Evolutionary conservation across 176 grass and related monocot genomes (phyloP).

Genomic region (Musa itinerans): DNA sequence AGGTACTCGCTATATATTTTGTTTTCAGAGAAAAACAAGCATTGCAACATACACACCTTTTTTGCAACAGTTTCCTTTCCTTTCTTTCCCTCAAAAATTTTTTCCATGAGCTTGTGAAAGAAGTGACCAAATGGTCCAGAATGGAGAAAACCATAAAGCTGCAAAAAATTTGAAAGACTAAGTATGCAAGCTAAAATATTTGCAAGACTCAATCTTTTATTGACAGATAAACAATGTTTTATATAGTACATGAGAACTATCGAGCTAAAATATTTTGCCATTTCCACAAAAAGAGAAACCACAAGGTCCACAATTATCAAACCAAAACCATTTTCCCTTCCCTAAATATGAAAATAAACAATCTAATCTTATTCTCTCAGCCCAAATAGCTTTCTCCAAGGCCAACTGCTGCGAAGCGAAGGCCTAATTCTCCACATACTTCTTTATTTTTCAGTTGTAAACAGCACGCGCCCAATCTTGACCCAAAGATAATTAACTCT

Average conservation of each 20-base stretch:
- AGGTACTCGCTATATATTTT: background rate
- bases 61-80: conserved; percentile 36
- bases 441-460: too few relatives aligned
- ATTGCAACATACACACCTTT: conserved; percentile 20
- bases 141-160: conserved; percentile 38
- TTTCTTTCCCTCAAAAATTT: conserved; percentile 34
- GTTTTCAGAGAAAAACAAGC: background rate
- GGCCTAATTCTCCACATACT: too few relatives aligned
- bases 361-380: too few relatives aligned
- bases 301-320: too few relatives aligned
- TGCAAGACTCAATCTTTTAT: background rate
- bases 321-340: too few relatives aligned
- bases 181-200: background rate
- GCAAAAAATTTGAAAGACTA: background rate
- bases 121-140: conserved; percentile 45
- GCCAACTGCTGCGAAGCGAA: too few relatives aligned
- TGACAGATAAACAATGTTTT: background rate
- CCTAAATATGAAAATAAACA: too few relatives aligned
- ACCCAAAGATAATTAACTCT: too few relatives aligned
- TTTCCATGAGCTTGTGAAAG: conserved; percentile 38
- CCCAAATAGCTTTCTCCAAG: too few relatives aligned
- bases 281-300: background rate
- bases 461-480: too few relatives aligned
- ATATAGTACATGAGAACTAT: background rate
- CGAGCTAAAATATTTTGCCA: too few relatives aligned